These are phyloP conservation scores for Saccharomycopsis amapae DNA, from an alignment of 805 yeast genomes.

Conservation along the genomic window DNA sequence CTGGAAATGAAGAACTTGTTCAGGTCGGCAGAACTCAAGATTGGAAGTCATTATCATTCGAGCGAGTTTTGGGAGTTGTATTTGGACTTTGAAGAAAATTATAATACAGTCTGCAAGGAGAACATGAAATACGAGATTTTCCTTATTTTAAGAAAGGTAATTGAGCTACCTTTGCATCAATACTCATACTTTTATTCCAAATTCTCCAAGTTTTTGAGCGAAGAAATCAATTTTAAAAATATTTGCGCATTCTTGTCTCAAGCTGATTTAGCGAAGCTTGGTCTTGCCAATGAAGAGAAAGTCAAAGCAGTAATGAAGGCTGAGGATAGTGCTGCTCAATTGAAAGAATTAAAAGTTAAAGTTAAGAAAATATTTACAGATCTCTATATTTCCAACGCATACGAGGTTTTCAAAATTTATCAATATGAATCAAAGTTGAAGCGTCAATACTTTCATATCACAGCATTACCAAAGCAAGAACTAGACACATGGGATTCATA, in stretches of 20 bases:
- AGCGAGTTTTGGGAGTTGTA: slow-evolving; percentile 47
- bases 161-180: slow-evolving; percentile 53
- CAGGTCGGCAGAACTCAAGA: slow-evolving; percentile 39
- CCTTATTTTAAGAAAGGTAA: slow-evolving; percentile 37
- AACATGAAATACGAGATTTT: slow-evolving; percentile 24
- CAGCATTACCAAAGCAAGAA: slow-evolving; percentile 36
- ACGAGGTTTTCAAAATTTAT: slow-evolving; percentile 41
- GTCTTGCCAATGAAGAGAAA: slow-evolving; percentile 1
- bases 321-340: slow-evolving; percentile 1
- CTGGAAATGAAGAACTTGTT: slow-evolving; percentile 32
- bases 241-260: slow-evolving; percentile 19
- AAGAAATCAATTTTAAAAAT: slow-evolving; percentile 16
- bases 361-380: slow-evolving; percentile 45
- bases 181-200: slow-evolving; percentile 40
- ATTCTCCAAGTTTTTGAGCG: slow-evolving; percentile 32
- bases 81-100: slow-evolving; percentile 36
- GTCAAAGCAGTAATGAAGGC: background rate
- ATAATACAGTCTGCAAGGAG: slow-evolving; percentile 20
- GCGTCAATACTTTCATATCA: slow-evolving; percentile 33
- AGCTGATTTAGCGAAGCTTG: slow-evolving; percentile 23
- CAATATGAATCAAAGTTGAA: slow-evolving; percentile 40
- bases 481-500: slow-evolving; percentile 54
- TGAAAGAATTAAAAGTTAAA: slow-evolving; percentile 30
- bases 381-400: slow-evolving; percentile 49
- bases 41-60: slow-evolving; percentile 48